phyloP scores from a whole-genome alignment of 768 basidiomycete genomes.

The Lyophyllum decastes region DNA sequence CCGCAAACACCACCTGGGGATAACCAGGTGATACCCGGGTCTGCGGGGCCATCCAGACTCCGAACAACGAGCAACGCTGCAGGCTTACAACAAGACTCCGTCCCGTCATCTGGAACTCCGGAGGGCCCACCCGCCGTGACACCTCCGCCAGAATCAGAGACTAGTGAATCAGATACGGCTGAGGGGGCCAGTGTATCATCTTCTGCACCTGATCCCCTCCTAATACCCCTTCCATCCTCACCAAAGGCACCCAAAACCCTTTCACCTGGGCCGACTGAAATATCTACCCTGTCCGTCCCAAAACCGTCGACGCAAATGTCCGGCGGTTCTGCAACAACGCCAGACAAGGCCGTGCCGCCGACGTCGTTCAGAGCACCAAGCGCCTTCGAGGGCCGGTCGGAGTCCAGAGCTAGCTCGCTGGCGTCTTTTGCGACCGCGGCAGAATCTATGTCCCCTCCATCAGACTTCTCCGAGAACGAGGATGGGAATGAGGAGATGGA shows the following conservation, averaged over 20 bases:
- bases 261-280: not conserved
- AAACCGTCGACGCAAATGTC: conserved; percentile 3
- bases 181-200: not conserved
- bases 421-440: conserved; percentile 34
- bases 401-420: conserved; percentile 26
- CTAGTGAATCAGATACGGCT: not conserved
- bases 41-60: conserved; percentile 28
- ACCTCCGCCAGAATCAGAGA: not conserved
- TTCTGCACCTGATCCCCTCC: conserved; percentile 3
- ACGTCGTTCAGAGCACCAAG: conserved; percentile 14
- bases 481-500: conserved; percentile 6
- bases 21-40: conserved; percentile 10
- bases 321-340: not conserved
- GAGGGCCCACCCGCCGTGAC: not conserved
- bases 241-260: not conserved
- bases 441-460: conserved; percentile 24
- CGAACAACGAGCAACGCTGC: conserved; percentile 25
- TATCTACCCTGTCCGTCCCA: not conserved
- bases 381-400: conserved; percentile 3
- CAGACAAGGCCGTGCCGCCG: not conserved
- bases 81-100: conserved; percentile 7
- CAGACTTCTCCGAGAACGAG: conserved; percentile 1
- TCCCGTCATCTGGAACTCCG: not conserved
- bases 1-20: conserved; percentile 6
- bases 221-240: conserved; percentile 14